A percentile compares a stretch with the other conserved stretches of the same genome.
Evolutionary conservation across 768 basidiomycete genomes (phyloP).

Genomic region (Suillus lakei): DNA sequence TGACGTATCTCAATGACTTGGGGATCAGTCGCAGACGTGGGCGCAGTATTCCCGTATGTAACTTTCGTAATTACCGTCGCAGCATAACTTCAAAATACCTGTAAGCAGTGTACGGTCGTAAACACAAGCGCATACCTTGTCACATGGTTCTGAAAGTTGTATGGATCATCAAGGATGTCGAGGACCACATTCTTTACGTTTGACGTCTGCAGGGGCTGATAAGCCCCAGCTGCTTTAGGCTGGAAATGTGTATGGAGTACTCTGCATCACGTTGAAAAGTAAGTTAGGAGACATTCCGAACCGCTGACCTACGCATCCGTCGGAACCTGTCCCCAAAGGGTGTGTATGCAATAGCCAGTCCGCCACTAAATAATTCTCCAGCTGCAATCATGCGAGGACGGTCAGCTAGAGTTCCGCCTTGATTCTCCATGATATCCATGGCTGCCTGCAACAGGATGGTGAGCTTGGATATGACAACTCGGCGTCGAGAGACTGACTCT

Average conservation of each 20-base stretch:
- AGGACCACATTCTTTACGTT: background rate
- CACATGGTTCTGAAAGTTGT: background rate
- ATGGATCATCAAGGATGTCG: background rate
- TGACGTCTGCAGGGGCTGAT: background rate
- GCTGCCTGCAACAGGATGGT: background rate
- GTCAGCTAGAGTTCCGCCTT: background rate
- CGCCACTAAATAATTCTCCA: background rate
- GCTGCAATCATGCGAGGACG: background rate
- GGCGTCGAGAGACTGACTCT: background rate
- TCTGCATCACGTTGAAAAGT: background rate
- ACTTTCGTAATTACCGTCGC: background rate
- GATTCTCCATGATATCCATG: background rate
- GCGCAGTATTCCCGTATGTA: background rate
- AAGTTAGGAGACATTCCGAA: background rate
- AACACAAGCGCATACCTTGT: background rate
- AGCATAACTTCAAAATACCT: background rate
- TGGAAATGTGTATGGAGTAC: background rate
- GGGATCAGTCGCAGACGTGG: background rate
- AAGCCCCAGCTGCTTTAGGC: background rate
- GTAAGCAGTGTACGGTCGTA: background rate
- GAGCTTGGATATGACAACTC: background rate
- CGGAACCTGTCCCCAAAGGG: slow-evolving; percentile 1
- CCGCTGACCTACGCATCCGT: background rate
- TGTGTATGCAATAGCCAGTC: background rate
- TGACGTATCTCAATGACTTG: background rate